Conservation (phyloP, 768 basidiomycete species). For the Asterophora lycoperdoides region DNA sequence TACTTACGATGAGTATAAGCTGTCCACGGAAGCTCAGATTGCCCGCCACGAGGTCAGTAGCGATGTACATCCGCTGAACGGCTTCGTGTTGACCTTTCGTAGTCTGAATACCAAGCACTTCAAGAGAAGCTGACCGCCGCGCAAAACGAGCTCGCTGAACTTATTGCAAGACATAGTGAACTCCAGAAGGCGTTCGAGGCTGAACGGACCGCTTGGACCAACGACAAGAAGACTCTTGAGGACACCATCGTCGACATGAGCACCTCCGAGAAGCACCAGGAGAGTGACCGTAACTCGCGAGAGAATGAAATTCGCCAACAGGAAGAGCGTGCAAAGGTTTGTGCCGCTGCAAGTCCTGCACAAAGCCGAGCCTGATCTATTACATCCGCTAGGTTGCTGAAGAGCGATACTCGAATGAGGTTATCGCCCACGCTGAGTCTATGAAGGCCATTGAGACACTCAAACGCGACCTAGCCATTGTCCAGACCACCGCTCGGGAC, state of each 20-base stretch:
- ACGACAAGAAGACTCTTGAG: constrained; percentile 79
- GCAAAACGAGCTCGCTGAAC: constrained; percentile 49
- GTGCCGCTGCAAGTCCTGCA: constrained; percentile 3
- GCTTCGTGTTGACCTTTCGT: neutral
- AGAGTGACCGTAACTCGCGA: constrained; percentile 57
- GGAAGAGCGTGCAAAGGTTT: constrained; percentile 67
- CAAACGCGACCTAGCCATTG: constrained; percentile 54
- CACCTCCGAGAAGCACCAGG: constrained; percentile 64
- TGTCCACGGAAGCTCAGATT: constrained; percentile 65
- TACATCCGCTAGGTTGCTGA: constrained; percentile 54
- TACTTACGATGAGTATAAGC: constrained; percentile 79
- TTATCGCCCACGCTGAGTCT: constrained; percentile 82
- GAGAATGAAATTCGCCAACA: constrained; percentile 64
- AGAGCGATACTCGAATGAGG: constrained; percentile 74
- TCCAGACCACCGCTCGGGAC: constrained; percentile 54
- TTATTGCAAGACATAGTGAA: constrained; percentile 48
- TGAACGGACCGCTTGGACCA: constrained; percentile 66
- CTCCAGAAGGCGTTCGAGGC: constrained; percentile 62
- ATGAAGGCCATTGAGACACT: constrained; percentile 68
- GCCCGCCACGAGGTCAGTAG: constrained; percentile 60
- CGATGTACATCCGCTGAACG: neutral
- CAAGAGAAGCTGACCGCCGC: constrained; percentile 55
- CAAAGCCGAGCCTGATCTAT: neutral
- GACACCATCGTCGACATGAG: constrained; percentile 79
- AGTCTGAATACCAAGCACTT: constrained; percentile 65